Conservation (phyloP, 1,284 basidiomycete species). For the Rhodofomes roseus region DNA sequence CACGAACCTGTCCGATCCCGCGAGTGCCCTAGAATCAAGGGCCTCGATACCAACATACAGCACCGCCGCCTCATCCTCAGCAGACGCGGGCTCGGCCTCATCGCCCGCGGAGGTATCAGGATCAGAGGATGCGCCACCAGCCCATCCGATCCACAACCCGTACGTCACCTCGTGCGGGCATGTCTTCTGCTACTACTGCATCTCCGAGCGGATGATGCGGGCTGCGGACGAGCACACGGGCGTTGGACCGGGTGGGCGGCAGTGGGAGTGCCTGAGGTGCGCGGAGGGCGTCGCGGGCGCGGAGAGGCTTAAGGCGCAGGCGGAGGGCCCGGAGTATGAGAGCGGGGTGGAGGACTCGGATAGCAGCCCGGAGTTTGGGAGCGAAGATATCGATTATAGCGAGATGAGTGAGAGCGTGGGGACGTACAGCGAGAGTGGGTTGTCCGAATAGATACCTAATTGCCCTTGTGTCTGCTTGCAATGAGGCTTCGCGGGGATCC, state of each 20-base stretch:
- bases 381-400: slow-evolving; percentile 28
- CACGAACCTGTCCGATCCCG: slow-evolving; percentile 50
- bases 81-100: slow-evolving; percentile 1
- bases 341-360: slow-evolving; percentile 23
- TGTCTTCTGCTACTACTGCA: slow-evolving; percentile 85
- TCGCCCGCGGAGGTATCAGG: background rate
- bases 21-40: slow-evolving; percentile 45
- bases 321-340: slow-evolving; percentile 27
- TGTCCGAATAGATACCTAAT: slow-evolving; percentile 17
- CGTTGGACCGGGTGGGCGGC: slow-evolving; percentile 30
- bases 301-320: slow-evolving; percentile 44
- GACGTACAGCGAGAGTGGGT: slow-evolving; percentile 45
- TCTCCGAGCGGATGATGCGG: slow-evolving; percentile 76
- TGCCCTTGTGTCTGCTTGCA: background rate
- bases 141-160: slow-evolving; percentile 64
- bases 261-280: slow-evolving; percentile 84
- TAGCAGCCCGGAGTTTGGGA: slow-evolving; percentile 23
- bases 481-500: too few relatives aligned
- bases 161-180: slow-evolving; percentile 79
- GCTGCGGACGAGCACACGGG: slow-evolving; percentile 61
- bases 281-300: slow-evolving; percentile 53
- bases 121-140: slow-evolving; percentile 40
- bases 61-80: slow-evolving; percentile 3
- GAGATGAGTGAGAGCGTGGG: slow-evolving; percentile 30
- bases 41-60: slow-evolving; percentile 19